Evolutionary conservation across 352 stramenopile genomes (phyloP), one percentile per base, ranked within the genome.

Genomic region (Phytopythium litorale): DNA sequence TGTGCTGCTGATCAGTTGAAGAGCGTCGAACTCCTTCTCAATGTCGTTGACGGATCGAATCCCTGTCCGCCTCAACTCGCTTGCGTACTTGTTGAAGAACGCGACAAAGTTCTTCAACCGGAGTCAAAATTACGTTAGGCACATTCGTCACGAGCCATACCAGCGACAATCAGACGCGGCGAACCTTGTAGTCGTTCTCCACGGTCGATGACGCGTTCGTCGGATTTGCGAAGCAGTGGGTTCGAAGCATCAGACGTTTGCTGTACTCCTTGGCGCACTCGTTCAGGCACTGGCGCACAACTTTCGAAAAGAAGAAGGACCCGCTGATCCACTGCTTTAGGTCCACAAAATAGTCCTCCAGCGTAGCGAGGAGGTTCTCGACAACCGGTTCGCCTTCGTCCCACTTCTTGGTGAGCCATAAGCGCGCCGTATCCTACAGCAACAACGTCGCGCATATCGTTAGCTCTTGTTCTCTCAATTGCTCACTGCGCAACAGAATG

Each of bases 391-490:
- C 76, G 13, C 79, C 73, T 61, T 93, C 82, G 43, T 95, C 86
- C 86, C 86, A 95, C 63, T 84, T 89, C 60, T 92, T 95, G 1
- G 78, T 87, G 60, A 93, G 79, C 86, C 86, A 95, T 1, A 91
- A 62, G 1, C 74, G 77, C 13, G 76, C 77, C 25, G 84, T 92
- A 33, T 91, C 82, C 84, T 92, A 42, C 21, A 35, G 23, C 11
- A 25, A 33, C 48, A 5, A 52, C 38, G 32, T 18, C 19, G 35
- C 5, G 13, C 12, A 25, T 0, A 12, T 9, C 55, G 25, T 54
- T 38, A 54, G 48, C 0, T 51, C 12, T 38, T 38, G 42, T 18
- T 9, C 21, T 19, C 15, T 1, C 12, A 37, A 50, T 46, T 12
- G 21, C 42, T n/a, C 6, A 18, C 16, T 9, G 8, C 12, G 28